Conservation (phyloP, 2,329 filamentous ascomycete species). For the Elsinoe arachidis region DNA sequence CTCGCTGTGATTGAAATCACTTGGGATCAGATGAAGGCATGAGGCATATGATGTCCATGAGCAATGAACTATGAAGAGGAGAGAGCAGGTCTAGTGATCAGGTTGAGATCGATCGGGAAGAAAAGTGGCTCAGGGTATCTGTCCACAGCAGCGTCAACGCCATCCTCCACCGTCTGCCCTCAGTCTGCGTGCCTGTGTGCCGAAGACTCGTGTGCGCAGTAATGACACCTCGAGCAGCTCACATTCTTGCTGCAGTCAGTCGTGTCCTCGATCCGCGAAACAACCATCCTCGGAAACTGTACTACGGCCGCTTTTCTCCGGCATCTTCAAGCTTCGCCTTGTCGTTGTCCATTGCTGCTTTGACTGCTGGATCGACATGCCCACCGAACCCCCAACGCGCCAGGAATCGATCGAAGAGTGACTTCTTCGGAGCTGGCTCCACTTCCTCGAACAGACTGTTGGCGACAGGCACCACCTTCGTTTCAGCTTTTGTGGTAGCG, state of each 20-base stretch:
- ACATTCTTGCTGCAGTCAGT: neutral
- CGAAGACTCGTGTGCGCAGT: neutral
- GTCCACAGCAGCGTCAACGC: neutral
- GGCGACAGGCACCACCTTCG: neutral
- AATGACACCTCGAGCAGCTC: neutral
- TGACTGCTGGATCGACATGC: neutral
- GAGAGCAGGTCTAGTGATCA: neutral
- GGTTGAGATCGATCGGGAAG: neutral
- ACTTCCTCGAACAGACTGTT: neutral
- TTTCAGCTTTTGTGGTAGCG: neutral
- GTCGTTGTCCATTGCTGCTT: neutral
- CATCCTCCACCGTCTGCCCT: neutral
- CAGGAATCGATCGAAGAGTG: neutral
- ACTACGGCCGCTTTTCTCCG: constrained; percentile 6
- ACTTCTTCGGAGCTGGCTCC: neutral
- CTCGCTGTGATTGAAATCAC: neutral
- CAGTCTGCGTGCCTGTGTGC: neutral
- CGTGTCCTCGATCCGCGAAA: constrained; percentile 3
- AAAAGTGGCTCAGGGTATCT: neutral
- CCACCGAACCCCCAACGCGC: constrained; percentile 7
- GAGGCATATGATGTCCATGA: neutral
- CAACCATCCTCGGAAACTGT: constrained; percentile 5
- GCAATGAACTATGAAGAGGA: neutral
- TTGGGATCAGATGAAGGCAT: neutral
- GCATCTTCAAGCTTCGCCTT: neutral